Percentiles rank a stretch among this genome's conserved stretches.
These are phyloP conservation scores for Guillardia theta DNA, from an alignment of 78 protist species.

Conservation along the genomic window DNA sequence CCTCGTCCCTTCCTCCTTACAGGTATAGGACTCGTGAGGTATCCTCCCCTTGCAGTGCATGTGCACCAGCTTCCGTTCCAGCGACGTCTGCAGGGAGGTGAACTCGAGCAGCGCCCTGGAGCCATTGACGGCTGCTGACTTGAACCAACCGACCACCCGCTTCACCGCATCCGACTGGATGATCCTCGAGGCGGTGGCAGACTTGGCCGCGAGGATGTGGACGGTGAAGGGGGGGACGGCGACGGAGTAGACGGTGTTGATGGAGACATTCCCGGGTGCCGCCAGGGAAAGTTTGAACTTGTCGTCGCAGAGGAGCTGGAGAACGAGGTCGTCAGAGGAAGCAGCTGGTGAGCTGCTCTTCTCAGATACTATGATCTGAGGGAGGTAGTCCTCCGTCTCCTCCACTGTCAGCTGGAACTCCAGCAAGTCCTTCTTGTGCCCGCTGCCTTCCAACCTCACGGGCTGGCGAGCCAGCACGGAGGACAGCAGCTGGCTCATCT, in stretches of 20 bases:
- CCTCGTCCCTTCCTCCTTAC: too few species aligned
- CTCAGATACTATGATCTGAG: neutral
- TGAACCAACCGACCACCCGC: neutral
- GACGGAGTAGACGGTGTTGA: neutral
- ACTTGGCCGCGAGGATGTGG: too few species aligned
- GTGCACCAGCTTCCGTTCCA: too few species aligned
- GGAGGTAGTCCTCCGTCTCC: neutral
- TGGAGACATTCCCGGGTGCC: neutral
- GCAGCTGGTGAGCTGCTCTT: neutral
- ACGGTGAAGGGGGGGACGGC: neutral
- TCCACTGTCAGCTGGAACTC: neutral
- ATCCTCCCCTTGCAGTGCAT: too few species aligned
- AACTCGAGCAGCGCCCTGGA: neutral
- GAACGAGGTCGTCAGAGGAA: neutral
- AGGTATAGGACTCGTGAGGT: too few species aligned
- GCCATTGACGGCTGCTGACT: neutral
- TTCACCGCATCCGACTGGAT: too few species aligned
- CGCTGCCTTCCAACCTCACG: neutral
- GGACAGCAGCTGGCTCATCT: neutral
- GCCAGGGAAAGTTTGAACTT: neutral
- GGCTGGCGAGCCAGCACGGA: neutral
- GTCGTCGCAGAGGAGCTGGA: constrained; percentile 7
- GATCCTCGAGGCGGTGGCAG: too few species aligned
- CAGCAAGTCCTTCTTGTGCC: neutral
- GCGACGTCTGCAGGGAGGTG: too few species aligned